Evolutionary conservation across 257 asterid species (phyloP).

Genomic region (Fraxinus americana): DNA sequence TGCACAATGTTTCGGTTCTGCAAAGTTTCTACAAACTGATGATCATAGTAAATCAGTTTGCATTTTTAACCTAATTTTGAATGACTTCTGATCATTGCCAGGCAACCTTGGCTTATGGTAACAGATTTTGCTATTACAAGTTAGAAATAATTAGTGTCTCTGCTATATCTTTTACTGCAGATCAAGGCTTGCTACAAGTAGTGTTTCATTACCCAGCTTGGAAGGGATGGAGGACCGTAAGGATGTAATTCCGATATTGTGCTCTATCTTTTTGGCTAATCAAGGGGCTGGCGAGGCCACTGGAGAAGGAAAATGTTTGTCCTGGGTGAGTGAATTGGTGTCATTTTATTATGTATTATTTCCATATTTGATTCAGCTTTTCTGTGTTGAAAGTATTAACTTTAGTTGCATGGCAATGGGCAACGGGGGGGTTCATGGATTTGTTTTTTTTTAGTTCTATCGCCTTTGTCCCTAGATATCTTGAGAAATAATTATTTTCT

Average conservation of each 20-base stretch:
- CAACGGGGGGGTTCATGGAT: not conserved
- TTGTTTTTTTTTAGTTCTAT: not conserved
- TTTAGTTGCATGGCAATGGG: not conserved
- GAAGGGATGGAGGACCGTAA: conserved; percentile 38
- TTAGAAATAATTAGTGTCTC: conserved; percentile 8
- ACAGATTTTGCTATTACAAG: not conserved
- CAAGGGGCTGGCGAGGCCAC: conserved; percentile 81
- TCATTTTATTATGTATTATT: not conserved
- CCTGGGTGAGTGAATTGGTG: conserved; percentile 50
- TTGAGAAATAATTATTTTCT: not conserved
- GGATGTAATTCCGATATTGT: conserved; percentile 60
- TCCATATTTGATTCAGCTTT: not conserved
- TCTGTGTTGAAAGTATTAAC: not conserved
- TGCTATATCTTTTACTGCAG: conserved; percentile 29
- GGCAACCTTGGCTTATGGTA: not conserved
- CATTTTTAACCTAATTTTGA: not conserved
- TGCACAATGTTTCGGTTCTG: conserved; percentile 6
- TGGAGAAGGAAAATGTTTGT: conserved; percentile 53
- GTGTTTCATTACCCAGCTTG: conserved; percentile 49
- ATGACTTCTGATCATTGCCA: not conserved
- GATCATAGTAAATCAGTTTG: no score
- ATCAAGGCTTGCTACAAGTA: conserved; percentile 62
- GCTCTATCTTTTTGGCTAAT: conserved; percentile 74
- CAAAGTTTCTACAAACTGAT: not conserved
- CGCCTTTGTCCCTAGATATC: not conserved